Percentiles rank a stretch among this genome's conserved stretches.
Evolutionary conservation across 345 rosid genomes (phyloP).

Genomic region (Sonneratia caseolaris): DNA sequence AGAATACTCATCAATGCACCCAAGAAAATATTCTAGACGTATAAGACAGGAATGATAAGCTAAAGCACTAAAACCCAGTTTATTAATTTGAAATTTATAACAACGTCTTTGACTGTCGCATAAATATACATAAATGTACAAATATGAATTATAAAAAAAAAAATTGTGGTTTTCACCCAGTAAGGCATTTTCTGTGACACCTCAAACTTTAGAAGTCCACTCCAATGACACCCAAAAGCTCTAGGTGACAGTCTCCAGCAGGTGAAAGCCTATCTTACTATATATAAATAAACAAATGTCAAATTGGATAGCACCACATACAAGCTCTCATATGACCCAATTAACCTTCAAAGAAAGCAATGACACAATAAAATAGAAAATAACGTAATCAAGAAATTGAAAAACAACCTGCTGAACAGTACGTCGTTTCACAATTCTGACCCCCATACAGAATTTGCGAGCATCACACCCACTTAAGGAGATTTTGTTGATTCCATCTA

Average conservation of each 20-base stretch:
- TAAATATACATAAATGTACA: too few relatives aligned
- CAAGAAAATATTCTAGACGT: neutral
- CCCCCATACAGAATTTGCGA: conserved; percentile 82
- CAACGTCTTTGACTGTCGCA: neutral
- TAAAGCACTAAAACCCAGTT: neutral
- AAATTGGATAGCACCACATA: neutral
- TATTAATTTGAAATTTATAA: neutral
- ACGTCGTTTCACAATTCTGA: conserved; percentile 70
- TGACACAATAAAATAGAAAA: neutral
- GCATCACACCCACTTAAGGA: conserved; percentile 69
- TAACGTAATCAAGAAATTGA: neutral
- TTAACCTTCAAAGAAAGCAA: neutral
- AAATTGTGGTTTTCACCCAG: too few relatives aligned
- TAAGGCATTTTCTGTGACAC: neutral
- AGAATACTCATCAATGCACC: neutral
- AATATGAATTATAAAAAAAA: neutral
- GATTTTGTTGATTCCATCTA: conserved; percentile 80
- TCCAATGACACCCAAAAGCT: neutral
- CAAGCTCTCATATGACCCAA: neutral
- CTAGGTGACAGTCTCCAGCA: neutral
- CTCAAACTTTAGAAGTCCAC: neutral
- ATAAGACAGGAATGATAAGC: neutral
- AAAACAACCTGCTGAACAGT: conserved; percentile 62
- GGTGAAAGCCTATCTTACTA: neutral
- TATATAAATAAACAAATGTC: neutral